Conservation (phyloP, 257 asterid species). For the Linderniella brevidens region DNA sequence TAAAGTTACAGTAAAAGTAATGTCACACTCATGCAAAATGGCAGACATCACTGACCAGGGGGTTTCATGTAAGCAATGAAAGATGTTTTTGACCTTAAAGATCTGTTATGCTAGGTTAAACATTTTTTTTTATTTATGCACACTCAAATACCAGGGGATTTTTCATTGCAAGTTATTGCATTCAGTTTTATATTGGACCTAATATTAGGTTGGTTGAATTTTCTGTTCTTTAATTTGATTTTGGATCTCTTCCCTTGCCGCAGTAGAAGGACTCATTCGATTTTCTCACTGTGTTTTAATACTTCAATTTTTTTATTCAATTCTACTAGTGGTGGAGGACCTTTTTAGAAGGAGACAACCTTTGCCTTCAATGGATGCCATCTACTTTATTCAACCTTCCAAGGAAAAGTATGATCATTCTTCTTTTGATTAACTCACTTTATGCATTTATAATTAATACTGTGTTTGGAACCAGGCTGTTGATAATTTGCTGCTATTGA, state of each 20-base stretch:
- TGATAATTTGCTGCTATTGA: too few relatives aligned
- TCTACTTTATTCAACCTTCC: slow-evolving; percentile 86
- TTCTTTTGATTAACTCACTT: slow-evolving; percentile 7
- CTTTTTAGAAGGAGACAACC: slow-evolving; percentile 90
- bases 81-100: background rate
- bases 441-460: background rate
- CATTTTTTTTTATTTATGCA: background rate
- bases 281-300: slow-evolving; percentile 3
- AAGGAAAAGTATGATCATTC: slow-evolving; percentile 64
- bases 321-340: slow-evolving; percentile 89
- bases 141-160: background rate
- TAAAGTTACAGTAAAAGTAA: slow-evolving; percentile 83
- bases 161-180: too few relatives aligned
- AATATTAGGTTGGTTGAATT: too few relatives aligned
- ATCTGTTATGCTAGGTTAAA: slow-evolving; percentile 3
- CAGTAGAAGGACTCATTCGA: background rate
- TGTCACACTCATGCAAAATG: slow-evolving; percentile 95
- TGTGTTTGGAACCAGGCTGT: too few relatives aligned
- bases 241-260: too few relatives aligned
- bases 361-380: slow-evolving; percentile 91
- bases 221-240: too few relatives aligned
- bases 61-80: slow-evolving; percentile 63
- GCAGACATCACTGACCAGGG: slow-evolving; percentile 95
- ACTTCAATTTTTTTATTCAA: slow-evolving; percentile 1
- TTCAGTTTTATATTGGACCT: too few relatives aligned